phyloP scores from a whole-genome alignment of 2,329 filamentous ascomycete genomes.

The Aureobasidium lini region DNA sequence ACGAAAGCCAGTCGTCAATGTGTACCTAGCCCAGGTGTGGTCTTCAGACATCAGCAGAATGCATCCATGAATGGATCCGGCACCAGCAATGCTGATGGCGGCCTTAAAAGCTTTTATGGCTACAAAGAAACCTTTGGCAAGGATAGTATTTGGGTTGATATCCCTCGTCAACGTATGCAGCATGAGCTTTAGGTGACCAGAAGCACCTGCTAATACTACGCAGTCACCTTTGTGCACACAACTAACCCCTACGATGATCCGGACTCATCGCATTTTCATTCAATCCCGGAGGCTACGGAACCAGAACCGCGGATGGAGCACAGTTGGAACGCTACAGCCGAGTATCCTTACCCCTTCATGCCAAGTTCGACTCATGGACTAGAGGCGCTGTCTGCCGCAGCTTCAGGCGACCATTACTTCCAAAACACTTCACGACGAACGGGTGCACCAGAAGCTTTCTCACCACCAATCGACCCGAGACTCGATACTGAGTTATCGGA shows the following conservation, averaged over 20 bases:
- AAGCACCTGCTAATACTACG: neutral
- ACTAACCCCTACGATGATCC: constrained; percentile 53
- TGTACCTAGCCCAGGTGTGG: constrained; percentile 53
- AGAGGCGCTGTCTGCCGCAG: constrained; percentile 48
- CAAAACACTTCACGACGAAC: constrained; percentile 18
- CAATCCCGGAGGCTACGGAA: no score
- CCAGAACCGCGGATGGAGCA: neutral
- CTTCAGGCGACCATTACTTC: constrained; percentile 30
- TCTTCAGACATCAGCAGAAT: constrained; percentile 63
- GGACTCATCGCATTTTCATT: constrained; percentile 12
- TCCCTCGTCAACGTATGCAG: constrained; percentile 48
- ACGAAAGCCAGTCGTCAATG: constrained; percentile 54
- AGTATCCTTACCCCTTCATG: neutral
- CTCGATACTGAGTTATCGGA: constrained; percentile 21
- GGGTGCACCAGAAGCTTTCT: constrained; percentile 24
- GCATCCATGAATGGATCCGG: constrained; percentile 55
- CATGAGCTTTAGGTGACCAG: neutral
- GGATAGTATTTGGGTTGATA: constrained; percentile 54
- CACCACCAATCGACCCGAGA: constrained; percentile 36
- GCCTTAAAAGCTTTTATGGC: constrained; percentile 55
- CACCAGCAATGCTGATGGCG: constrained; percentile 36
- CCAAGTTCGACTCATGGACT: constrained; percentile 38
- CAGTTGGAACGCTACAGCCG: neutral
- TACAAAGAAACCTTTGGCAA: constrained; percentile 59
- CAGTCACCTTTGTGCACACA: constrained; percentile 56